Evolutionary conservation across 2,329 filamentous ascomycete species (phyloP).

Genomic region (Colletotrichum limetticola): DNA sequence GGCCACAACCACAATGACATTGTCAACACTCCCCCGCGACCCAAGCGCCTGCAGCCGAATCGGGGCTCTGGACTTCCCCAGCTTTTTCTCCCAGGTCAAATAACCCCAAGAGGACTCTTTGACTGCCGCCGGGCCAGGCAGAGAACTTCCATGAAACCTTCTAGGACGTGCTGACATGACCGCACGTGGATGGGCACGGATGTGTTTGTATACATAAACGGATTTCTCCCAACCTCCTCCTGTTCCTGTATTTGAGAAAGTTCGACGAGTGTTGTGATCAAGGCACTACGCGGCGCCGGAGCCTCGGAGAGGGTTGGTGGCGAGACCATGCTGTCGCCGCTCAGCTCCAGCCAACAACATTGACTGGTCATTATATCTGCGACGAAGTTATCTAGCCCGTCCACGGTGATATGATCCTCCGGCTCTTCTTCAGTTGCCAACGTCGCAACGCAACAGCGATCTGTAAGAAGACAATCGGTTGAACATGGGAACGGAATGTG

Average conservation of each 20-base stretch:
- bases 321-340: not conserved
- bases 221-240: not conserved
- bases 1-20: not conserved
- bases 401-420: no score
- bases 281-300: not conserved
- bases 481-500: no score
- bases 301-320: not conserved
- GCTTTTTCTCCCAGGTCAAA: not conserved
- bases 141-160: not conserved
- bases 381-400: not conserved
- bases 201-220: not conserved
- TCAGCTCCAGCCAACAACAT: not conserved
- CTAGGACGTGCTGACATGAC: not conserved
- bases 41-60: not conserved
- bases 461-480: no score
- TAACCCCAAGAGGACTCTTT: not conserved
- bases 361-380: not conserved
- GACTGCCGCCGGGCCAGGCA: not conserved
- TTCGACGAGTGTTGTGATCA: not conserved
- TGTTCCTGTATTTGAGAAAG: not conserved
- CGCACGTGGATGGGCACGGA: conserved; percentile 10
- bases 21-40: not conserved
- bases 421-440: no score
- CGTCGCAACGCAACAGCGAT: no score
- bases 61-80: conserved; percentile 5